Evolutionary conservation across 768 basidiomycete species (phyloP).

Genomic region (Hypholoma fasciculare): DNA sequence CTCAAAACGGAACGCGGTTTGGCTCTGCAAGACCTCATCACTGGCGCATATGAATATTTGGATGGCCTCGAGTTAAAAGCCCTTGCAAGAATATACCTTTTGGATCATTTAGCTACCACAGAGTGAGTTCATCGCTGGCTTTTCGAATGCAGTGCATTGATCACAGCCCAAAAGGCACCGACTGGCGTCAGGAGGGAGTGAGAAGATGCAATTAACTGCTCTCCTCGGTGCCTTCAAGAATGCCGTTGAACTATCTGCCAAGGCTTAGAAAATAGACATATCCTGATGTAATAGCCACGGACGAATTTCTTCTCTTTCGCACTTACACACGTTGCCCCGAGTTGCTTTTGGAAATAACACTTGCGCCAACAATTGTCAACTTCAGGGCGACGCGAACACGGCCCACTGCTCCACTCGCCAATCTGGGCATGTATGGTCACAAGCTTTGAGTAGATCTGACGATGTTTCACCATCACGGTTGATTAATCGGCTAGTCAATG

Average conservation of each 20-base stretch:
- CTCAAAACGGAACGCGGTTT: constrained; percentile 92
- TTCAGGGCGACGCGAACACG: too few relatives aligned
- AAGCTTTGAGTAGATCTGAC: too few relatives aligned
- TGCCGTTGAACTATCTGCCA: constrained; percentile 75
- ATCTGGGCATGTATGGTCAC: too few relatives aligned
- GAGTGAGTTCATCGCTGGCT: constrained; percentile 61
- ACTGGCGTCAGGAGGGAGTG: constrained; percentile 87
- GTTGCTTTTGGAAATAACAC: too few relatives aligned
- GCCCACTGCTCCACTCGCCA: too few relatives aligned
- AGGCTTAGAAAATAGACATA: constrained; percentile 18
- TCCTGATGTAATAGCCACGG: too few relatives aligned
- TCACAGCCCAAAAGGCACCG: constrained; percentile 61
- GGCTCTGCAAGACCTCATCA: constrained; percentile 91
- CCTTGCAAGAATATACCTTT: constrained; percentile 83
- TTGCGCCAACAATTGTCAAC: too few relatives aligned
- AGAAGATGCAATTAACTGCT: constrained; percentile 93
- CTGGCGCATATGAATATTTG: constrained; percentile 89
- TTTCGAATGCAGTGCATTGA: neutral
- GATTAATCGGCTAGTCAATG: neutral
- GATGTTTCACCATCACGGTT: too few relatives aligned
- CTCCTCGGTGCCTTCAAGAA: constrained; percentile 93
- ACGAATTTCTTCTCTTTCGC: too few relatives aligned
- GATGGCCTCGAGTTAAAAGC: constrained; percentile 85
- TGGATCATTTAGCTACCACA: constrained; percentile 92
- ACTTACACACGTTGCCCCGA: too few relatives aligned